Evolutionary conservation across 495 filamentous ascomycete species (phyloP), one percentile per base, ranked within the genome.

Genomic region (Penicillium canariense): DNA sequence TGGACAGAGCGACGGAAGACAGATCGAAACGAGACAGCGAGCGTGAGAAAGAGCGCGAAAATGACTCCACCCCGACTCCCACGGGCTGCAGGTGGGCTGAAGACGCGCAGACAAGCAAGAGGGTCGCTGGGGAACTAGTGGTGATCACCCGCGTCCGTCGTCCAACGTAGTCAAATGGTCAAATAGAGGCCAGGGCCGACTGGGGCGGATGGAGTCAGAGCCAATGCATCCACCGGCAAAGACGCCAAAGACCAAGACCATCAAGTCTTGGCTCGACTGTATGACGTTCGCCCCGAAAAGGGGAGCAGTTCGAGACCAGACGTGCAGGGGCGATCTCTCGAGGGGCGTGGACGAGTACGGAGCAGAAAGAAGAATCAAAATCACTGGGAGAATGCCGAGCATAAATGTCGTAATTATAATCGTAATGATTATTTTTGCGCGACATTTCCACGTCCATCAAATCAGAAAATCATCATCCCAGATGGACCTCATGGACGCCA

Each of bases 271-370:
- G n/a, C n/a, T 14, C 14, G 10, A 5, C 47, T 55, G 56, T 58
- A 63, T 63, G 54, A 63, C 60, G 50, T 62, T 62, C 54, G 43
- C 49, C 39, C 26, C 44, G 25, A 45, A 55, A 52, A 52, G 43
- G 56, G 40, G 49, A 50, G 46, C 28, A 59, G 59, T 57, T 62
- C 54, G 61, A 63, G 31, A 56, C 56, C 42, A 48, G 31, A 62
- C 45, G 57, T 65, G 57, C 60, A 60, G 59, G 56, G 60, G 48
- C 44, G 60, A 66, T 66, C 56, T 50, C 38, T 42, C 56, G 14
- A 17, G 7, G 17, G 1, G n/a, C 14, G 18, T n/a, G 15, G 28
- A 55, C 52, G 59, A 56, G 56, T 51, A 52, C 52, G 44, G 54
- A 38, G 30, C 28, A 12, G 11, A 20, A 11, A 1, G 39, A 4